A percentile compares a stretch with the other conserved stretches of the same genome.
These are phyloP conservation scores for Nemophila menziesii DNA, from an alignment of 257 asterid species.

Conservation along the genomic window DNA sequence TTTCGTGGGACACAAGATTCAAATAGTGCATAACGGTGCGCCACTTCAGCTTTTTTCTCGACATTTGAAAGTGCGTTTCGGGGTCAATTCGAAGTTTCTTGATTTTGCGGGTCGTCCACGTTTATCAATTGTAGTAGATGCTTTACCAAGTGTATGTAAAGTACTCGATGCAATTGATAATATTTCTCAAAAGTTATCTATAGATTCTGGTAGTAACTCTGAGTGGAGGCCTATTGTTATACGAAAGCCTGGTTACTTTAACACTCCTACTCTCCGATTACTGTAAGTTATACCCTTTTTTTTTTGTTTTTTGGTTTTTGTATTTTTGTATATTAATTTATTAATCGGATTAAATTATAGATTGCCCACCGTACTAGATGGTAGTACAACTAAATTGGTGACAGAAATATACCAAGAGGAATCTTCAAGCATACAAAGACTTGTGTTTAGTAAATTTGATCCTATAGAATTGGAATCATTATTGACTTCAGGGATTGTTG, in stretches of 20 bases:
- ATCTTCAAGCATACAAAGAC: conserved; percentile 36
- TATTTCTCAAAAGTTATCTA: conserved; percentile 41
- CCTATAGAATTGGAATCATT: conserved; percentile 39
- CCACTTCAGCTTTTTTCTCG: conserved; percentile 46
- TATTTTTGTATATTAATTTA: no score
- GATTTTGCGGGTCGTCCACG: conserved; percentile 67
- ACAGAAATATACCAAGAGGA: conserved; percentile 71
- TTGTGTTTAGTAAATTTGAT: conserved; percentile 44
- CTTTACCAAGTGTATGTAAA: conserved; percentile 39
- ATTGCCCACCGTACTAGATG: conserved; percentile 49
- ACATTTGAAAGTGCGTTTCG: conserved; percentile 69
- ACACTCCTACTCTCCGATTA: conserved; percentile 64
- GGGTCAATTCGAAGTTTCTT: conserved; percentile 46
- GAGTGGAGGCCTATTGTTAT: conserved; percentile 74
- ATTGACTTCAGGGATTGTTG: conserved; percentile 37
- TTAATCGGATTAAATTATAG: conserved; percentile 26
- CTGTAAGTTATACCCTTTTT: conserved; percentile 55
- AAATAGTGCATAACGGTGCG: conserved; percentile 33
- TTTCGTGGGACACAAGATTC: conserved; percentile 53
- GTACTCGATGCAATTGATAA: conserved; percentile 51
- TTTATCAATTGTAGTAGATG: conserved; percentile 62
- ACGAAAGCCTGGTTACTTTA: conserved; percentile 57
- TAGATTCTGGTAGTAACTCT: conserved; percentile 61
- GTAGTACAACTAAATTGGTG: conserved; percentile 33
- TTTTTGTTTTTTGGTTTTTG: no score